A percentile compares a stretch with the other conserved stretches of the same genome.
phyloP scores from a whole-genome alignment of 306 rosid genomes.

The Chamaecrista fasciculata region DNA sequence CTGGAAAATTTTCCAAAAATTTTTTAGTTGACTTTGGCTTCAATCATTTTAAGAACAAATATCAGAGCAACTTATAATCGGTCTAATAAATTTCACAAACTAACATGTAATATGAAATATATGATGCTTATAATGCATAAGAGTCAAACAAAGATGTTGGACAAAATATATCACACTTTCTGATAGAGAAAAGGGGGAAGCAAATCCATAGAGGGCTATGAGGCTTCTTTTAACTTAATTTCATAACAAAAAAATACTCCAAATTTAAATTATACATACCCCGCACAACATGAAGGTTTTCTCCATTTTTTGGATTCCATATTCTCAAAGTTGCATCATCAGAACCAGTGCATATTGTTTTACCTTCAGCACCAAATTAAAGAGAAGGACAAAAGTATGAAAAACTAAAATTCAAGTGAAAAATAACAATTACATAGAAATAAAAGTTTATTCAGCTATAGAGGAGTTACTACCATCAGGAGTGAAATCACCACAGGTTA shows the following conservation, averaged over 20 bases:
- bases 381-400: background rate
- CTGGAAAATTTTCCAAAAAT: background rate
- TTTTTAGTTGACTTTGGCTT: background rate
- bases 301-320: slow-evolving; percentile 86
- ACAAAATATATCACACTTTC: background rate
- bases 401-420: background rate
- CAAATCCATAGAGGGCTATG: background rate
- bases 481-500: slow-evolving; percentile 92
- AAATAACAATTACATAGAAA: background rate
- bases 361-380: slow-evolving; percentile 55
- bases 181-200: background rate
- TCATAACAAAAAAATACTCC: background rate
- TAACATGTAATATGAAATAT: background rate
- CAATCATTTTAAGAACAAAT: background rate
- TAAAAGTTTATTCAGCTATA: slow-evolving; percentile 26
- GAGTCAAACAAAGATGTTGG: background rate
- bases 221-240: background rate
- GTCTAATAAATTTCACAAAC: background rate
- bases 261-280: slow-evolving; percentile 47
- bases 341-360: slow-evolving; percentile 85
- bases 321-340: slow-evolving; percentile 83
- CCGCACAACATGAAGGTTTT: slow-evolving; percentile 70
- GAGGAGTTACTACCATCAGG: slow-evolving; percentile 72
- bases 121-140: background rate
- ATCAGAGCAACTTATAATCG: background rate